A percentile compares a stretch with the other conserved stretches of the same genome.
These are phyloP conservation scores for Nakazawaea siamensis DNA, from an alignment of 805 yeast species.

Conservation along the genomic window DNA sequence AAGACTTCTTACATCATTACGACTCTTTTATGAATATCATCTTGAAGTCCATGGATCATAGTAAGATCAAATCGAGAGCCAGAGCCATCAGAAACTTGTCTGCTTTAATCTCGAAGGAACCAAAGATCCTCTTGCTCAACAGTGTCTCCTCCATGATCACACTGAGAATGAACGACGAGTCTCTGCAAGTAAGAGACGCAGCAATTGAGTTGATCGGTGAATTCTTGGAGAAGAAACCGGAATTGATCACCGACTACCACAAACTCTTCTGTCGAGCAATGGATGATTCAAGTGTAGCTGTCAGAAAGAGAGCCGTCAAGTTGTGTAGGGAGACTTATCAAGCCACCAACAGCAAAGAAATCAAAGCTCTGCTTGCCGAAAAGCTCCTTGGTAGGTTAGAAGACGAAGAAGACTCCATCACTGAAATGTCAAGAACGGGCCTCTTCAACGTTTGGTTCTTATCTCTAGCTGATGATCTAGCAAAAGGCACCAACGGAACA, in stretches of 20 bases:
- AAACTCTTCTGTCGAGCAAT: constrained; percentile 38
- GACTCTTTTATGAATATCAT: constrained; percentile 46
- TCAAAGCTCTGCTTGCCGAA: constrained; percentile 37
- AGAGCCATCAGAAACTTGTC: constrained; percentile 63
- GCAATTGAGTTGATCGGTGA: constrained; percentile 57
- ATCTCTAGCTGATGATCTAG: constrained; percentile 7
- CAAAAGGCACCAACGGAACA: background rate
- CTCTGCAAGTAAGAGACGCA: constrained; percentile 71
- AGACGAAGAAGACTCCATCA: constrained; percentile 60
- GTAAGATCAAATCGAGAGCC: constrained; percentile 44
- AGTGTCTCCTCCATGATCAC: constrained; percentile 45
- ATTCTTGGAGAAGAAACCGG: constrained; percentile 30
- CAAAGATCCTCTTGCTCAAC: constrained; percentile 38
- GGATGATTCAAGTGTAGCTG: constrained; percentile 54
- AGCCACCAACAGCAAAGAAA: constrained; percentile 18
- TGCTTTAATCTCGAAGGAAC: constrained; percentile 42
- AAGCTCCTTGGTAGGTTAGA: constrained; percentile 46
- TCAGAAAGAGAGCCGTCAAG: constrained; percentile 54
- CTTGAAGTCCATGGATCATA: constrained; percentile 36
- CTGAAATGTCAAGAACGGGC: constrained; percentile 30
- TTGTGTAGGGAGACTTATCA: constrained; percentile 41
- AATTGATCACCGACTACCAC: constrained; percentile 39
- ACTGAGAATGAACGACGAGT: constrained; percentile 44
- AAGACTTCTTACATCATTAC: constrained; percentile 30
- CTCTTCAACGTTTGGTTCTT: constrained; percentile 30